phyloP scores from a whole-genome alignment of 2,329 filamentous ascomycete species.

The Fusarium secorum region DNA sequence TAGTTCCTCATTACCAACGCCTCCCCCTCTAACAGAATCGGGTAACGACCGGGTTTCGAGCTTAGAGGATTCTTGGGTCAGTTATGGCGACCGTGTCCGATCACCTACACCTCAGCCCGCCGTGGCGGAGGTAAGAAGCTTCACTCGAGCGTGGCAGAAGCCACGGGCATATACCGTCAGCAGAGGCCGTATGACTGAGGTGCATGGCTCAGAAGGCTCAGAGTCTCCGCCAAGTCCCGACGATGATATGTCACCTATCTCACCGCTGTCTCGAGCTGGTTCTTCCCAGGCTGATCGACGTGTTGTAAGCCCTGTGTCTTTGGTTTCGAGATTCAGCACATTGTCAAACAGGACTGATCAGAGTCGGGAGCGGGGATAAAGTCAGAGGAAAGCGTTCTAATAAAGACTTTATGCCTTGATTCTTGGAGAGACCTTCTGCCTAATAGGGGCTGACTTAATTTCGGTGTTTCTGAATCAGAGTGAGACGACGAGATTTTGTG shows the following conservation, averaged over 20 bases:
- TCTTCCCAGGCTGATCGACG: background rate
- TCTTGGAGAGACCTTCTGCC: background rate
- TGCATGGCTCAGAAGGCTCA: slow-evolving; percentile 1
- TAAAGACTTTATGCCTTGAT: background rate
- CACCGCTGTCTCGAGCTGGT: slow-evolving; percentile 2
- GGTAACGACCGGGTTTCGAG: slow-evolving; percentile 2
- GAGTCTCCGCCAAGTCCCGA: background rate
- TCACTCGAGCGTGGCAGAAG: slow-evolving; percentile 33
- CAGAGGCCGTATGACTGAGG: slow-evolving; percentile 8
- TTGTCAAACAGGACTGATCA: slow-evolving; percentile 1
- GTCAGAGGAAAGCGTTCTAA: background rate
- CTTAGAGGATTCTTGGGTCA: slow-evolving; percentile 25
- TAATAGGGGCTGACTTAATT: slow-evolving; percentile 12
- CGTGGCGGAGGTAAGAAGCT: slow-evolving; percentile 37
- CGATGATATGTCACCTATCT: slow-evolving; percentile 3
- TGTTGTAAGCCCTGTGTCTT: slow-evolving; percentile 13
- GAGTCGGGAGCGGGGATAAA: background rate
- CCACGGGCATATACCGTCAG: slow-evolving; percentile 37
- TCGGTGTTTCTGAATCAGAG: slow-evolving; percentile 10
- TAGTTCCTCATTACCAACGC: background rate
- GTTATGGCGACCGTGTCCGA: slow-evolving; percentile 27
- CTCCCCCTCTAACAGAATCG: slow-evolving; percentile 2
- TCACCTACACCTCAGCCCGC: slow-evolving; percentile 40
- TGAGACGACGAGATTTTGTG: slow-evolving; percentile 18
- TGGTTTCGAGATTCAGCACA: slow-evolving; percentile 13